Base-by-base conservation (phyloP, 129 eudicot genomes). In the Artemisia argyi region DNA sequence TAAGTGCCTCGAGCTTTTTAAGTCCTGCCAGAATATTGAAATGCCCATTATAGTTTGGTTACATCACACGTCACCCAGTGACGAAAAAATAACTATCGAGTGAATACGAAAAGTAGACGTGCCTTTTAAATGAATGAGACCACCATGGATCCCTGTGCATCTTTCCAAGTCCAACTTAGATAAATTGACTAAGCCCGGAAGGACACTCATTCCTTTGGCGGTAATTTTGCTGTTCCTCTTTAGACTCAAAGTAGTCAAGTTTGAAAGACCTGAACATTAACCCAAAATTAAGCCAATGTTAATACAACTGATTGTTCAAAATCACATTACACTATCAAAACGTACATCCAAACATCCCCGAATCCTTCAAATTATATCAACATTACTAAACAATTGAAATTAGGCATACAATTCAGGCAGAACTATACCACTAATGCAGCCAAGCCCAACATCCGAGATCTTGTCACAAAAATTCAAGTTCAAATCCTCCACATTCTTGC, bases 91-190 rank as follows among this genome's bases (percentile, higher is more conserved):
- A 35, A 35, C 8, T 35, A 35, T 35, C 8, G 7, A 35, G 44
- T 35, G 44, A 0, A 35, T 5, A 35, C 10, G 44, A 35, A 35
- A 5, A 26, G 5, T 16, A 53, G 70, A 68, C 56, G 28, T 49
- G 88, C 97, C 97, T 88, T 81, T 84, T 55, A 92, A 72, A 80
- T 92, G 91, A 79, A 76, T 86, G 66, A 92, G 89, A 61, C 96
- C 97, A 13, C 97, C 96, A 62, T 83, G 89, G 69, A 89, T 87
- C 75, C 89, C 91, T 1, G 94, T 85, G 61, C 96, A 89, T 78
- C 97, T 86, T 81, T 92, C 97, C 24, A 92, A n/a, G 76, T 92
- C 97, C 83, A 92, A 78, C 69, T 89, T 89, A 46, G 76, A 81
- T 81, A 92, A 69, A 78, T 86, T 84, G 32, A 77, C 75, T 28